phyloP scores from a whole-genome alignment of 192 early-diverging fungal species.

The Backusella westeae region DNA sequence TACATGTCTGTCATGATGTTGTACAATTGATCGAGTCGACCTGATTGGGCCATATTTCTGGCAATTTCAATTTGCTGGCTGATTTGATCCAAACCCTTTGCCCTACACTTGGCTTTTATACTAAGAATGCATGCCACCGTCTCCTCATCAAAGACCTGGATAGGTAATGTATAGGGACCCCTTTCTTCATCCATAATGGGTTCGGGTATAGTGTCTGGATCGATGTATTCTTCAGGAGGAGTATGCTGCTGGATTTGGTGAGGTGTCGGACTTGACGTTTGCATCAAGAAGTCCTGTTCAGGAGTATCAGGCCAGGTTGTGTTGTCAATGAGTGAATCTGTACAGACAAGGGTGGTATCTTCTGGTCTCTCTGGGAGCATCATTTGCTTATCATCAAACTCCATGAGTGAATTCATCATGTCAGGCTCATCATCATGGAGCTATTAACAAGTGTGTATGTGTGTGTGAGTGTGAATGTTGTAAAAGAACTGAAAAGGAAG shows the following conservation, averaged over 20 bases:
- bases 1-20: not conserved
- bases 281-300: not conserved
- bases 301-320: not conserved
- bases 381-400: not conserved
- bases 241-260: not conserved
- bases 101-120: constrained; percentile 21
- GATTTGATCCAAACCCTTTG: constrained; percentile 7
- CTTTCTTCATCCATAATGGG: constrained; percentile 28
- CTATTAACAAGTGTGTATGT: not conserved
- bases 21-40: not conserved
- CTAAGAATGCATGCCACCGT: constrained; percentile 18
- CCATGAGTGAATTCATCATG: not conserved
- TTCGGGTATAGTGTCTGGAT: constrained; percentile 17
- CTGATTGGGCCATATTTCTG: not conserved
- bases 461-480: not conserved
- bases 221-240: not conserved
- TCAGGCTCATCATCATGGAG: not conserved
- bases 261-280: not conserved
- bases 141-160: constrained; percentile 17
- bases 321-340: not conserved
- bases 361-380: not conserved
- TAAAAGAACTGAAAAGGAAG: not conserved
- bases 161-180: constrained; percentile 4
- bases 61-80: constrained; percentile 5
- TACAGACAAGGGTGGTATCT: not conserved